Conservation (phyloP, 805 yeast species). For the Starmerella kuoi region DNA sequence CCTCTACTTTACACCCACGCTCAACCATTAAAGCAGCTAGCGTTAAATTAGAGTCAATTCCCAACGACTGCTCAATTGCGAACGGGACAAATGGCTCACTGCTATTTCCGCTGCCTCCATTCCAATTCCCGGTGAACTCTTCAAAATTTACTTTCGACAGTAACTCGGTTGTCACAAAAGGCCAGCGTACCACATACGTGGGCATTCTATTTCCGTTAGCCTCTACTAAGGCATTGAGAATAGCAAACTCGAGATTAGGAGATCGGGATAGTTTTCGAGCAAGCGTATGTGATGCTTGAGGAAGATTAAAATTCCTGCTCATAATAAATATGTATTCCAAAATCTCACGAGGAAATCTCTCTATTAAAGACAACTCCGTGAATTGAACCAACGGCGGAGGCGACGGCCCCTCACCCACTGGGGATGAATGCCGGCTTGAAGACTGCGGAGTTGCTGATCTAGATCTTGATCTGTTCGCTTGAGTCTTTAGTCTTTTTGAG, state of each 20-base stretch:
- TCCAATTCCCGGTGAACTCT: too few species aligned
- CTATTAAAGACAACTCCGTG: not conserved
- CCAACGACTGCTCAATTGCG: conserved; percentile 40
- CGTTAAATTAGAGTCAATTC: too few species aligned
- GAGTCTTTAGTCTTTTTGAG: too few species aligned
- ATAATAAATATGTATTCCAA: conserved; percentile 32
- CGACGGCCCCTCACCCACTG: too few species aligned
- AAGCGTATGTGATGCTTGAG: conserved; percentile 30
- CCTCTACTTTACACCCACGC: conserved; percentile 17
- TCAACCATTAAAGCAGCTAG: conserved; percentile 24
- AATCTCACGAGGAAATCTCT: conserved; percentile 36
- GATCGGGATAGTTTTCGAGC: conserved; percentile 25
- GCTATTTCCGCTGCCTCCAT: too few species aligned
- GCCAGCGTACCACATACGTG: conserved; percentile 16
- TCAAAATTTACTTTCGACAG: conserved; percentile 45
- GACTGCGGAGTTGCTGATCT: too few species aligned
- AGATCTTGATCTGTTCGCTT: too few species aligned
- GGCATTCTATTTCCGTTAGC: conserved; percentile 13
- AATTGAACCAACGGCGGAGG: not conserved
- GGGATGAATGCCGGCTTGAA: too few species aligned
- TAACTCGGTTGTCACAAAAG: conserved; percentile 22
- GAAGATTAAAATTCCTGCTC: conserved; percentile 32
- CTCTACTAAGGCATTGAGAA: conserved; percentile 19
- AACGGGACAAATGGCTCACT: conserved; percentile 66
- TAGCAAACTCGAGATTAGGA: conserved; percentile 17